Conservation (phyloP, 2,329 filamentous ascomycete genomes). For the Botrytis byssoidea region DNA sequence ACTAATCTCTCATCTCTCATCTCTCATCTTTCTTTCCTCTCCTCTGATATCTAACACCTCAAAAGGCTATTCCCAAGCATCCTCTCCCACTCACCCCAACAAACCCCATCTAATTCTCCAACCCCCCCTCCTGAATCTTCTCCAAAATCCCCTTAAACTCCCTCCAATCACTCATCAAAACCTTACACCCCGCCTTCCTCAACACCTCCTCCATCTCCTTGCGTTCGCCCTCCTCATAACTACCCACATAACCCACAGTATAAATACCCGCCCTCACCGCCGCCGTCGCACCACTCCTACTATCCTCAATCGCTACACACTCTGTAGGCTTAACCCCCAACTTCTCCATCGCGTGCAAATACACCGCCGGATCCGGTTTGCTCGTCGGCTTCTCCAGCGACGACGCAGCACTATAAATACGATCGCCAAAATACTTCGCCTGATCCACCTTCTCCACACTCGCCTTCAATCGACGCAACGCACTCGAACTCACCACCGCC, state of each 20-base stretch:
- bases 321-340: conserved; percentile 70
- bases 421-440: conserved; percentile 76
- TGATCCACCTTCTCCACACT: conserved; percentile 77
- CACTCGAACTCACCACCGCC: conserved; percentile 78
- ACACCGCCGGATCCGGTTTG: conserved; percentile 90
- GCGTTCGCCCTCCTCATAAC: conserved; percentile 62
- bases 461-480: conserved; percentile 73
- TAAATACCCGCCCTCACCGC: conserved; percentile 75
- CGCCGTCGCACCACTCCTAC: conserved; percentile 78
- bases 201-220: conserved; percentile 55
- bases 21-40: not conserved
- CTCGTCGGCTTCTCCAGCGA: conserved; percentile 76
- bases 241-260: conserved; percentile 81
- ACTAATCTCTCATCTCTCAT: not conserved
- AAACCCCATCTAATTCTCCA: conserved; percentile 11
- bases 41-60: not conserved
- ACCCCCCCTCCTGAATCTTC: conserved; percentile 29
- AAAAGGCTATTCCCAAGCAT: not conserved
- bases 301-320: conserved; percentile 83
- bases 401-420: conserved; percentile 79
- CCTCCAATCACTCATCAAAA: conserved; percentile 60
- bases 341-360: conserved; percentile 72
- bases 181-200: conserved; percentile 58
- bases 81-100: no score
- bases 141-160: conserved; percentile 46